phyloP scores from a whole-genome alignment of 495 filamentous ascomycete species.

The Cladorrhinum samala region DNA sequence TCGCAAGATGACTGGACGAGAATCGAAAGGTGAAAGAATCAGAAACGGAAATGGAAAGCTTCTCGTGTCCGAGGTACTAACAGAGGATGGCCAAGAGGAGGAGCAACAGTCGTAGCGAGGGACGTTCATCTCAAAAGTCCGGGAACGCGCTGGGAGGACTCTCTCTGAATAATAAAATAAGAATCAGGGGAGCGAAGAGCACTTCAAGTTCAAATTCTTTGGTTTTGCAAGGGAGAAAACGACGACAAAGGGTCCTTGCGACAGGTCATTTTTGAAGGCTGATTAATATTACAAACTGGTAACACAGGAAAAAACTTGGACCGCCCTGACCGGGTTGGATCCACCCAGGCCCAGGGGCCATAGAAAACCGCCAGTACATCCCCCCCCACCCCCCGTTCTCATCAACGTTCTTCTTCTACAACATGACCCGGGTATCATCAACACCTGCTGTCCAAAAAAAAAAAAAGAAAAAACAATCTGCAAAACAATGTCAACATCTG shows the following conservation, averaged over 20 bases:
- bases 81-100: not conserved
- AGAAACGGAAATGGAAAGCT: constrained; percentile 4
- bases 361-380: not conserved
- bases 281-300: not conserved
- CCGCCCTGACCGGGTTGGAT: too few species aligned
- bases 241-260: not conserved
- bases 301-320: not conserved
- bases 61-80: not conserved
- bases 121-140: too few species aligned
- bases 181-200: too few species aligned
- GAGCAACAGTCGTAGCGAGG: constrained; percentile 9
- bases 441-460: not conserved
- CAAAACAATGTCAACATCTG: not conserved
- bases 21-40: constrained; percentile 1
- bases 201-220: too few species aligned
- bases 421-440: not conserved
- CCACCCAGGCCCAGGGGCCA: not conserved
- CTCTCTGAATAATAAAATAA: too few species aligned
- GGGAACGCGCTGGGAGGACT: too few species aligned
- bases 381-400: not conserved
- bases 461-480: not conserved
- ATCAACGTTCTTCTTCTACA: not conserved
- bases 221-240: not conserved
- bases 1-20: constrained; percentile 14
- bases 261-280: constrained; percentile 10